These are phyloP conservation scores for Bromus sterilis DNA, from an alignment of 176 grass and related monocot species.

Conservation along the genomic window DNA sequence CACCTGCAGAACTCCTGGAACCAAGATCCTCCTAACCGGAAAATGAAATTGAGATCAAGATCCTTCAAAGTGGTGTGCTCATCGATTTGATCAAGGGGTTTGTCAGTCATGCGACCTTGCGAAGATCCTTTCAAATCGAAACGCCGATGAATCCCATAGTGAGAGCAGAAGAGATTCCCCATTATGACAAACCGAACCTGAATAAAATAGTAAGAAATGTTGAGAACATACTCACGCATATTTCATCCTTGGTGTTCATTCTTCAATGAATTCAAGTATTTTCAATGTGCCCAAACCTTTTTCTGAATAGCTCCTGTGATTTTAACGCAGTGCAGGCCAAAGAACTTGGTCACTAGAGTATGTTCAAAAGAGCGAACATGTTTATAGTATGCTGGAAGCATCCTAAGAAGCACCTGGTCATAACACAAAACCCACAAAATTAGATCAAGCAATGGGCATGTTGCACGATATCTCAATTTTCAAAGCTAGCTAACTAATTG, in stretches of 20 bases:
- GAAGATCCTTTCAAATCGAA: constrained; percentile 84
- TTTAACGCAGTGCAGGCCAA: constrained; percentile 78
- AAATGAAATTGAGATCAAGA: constrained; percentile 88
- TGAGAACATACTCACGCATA: neutral
- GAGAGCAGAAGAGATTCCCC: constrained; percentile 71
- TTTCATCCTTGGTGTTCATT: neutral
- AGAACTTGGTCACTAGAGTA: constrained; percentile 77
- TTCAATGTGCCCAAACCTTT: constrained; percentile 46
- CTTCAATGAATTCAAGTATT: neutral
- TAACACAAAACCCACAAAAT: neutral
- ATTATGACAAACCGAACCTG: constrained; percentile 92
- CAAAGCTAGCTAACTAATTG: neutral
- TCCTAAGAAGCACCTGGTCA: constrained; percentile 71
- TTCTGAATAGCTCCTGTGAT: constrained; percentile 66
- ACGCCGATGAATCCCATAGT: constrained; percentile 55
- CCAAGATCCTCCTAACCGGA: constrained; percentile 55
- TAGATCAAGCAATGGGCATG: neutral
- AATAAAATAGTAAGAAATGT: neutral
- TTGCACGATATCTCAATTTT: neutral
- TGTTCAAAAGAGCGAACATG: constrained; percentile 59
- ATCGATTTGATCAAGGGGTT: constrained; percentile 65
- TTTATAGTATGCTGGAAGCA: constrained; percentile 85
- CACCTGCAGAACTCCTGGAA: constrained; percentile 69
- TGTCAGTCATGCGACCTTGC: constrained; percentile 75
- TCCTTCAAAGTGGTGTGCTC: constrained; percentile 74